Percentiles rank a stretch among this genome's conserved stretches.
phyloP scores from a whole-genome alignment of 805 yeast genomes.

The Myxozyma vanderwaltii region DNA sequence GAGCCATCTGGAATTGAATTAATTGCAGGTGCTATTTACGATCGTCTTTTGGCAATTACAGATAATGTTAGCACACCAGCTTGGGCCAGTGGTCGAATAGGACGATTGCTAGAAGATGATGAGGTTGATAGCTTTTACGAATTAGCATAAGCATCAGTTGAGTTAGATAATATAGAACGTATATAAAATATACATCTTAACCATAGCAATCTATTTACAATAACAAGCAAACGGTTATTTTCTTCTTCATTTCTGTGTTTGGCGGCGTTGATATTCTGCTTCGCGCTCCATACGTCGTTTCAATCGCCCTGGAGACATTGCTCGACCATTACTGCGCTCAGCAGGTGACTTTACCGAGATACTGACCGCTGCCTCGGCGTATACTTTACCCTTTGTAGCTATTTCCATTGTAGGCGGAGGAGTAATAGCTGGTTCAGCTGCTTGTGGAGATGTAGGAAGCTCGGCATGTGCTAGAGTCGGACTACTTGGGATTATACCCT shows the following conservation, averaged over 20 bases:
- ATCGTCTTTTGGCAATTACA: conserved; percentile 26
- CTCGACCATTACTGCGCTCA: conserved; percentile 7
- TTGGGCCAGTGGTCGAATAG: too few species aligned
- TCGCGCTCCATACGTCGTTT: conserved; percentile 14
- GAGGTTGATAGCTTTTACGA: conserved; percentile 25
- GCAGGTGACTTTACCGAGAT: background rate
- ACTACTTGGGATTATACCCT: background rate
- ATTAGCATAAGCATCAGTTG: conserved; percentile 7
- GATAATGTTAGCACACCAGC: too few species aligned
- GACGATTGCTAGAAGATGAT: conserved; percentile 19
- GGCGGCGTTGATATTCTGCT: conserved; percentile 9
- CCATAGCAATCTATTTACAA: background rate
- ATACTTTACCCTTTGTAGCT: conserved; percentile 3
- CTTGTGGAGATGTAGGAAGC: background rate
- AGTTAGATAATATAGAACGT: background rate
- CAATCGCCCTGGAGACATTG: conserved; percentile 10
- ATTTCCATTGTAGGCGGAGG: conserved; percentile 2
- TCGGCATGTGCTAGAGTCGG: background rate
- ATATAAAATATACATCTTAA: background rate
- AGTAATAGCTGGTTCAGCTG: background rate
- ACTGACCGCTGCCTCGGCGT: conserved; percentile 3
- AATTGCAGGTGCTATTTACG: conserved; percentile 63
- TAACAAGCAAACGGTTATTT: background rate
- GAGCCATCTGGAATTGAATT: conserved; percentile 60
- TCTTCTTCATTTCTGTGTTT: background rate